Conservation (phyloP, 2,329 filamentous ascomycete genomes). For the Rutstroemia sp. region DNA sequence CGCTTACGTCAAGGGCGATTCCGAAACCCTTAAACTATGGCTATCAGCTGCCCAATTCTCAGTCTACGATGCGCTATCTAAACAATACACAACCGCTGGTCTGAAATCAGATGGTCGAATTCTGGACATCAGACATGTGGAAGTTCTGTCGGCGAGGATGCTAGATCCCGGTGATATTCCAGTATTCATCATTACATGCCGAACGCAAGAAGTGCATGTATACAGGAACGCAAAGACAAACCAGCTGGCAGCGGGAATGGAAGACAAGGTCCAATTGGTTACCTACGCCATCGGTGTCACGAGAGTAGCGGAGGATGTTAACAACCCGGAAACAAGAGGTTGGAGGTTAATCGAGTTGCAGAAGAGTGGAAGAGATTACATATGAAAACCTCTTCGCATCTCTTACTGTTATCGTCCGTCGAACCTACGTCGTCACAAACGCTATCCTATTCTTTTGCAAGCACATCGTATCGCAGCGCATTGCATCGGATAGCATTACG, state of each 20-base stretch:
- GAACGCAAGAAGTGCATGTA: constrained; percentile 96
- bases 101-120: constrained; percentile 94
- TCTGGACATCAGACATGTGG: constrained; percentile 89
- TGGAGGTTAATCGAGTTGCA: constrained; percentile 98
- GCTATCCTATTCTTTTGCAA: not conserved
- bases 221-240: constrained; percentile 88
- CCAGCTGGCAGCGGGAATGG: constrained; percentile 91
- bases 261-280: constrained; percentile 96
- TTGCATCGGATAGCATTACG: not conserved
- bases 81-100: constrained; percentile 90
- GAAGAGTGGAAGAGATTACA: constrained; percentile 92
- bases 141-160: constrained; percentile 74
- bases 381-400: constrained; percentile 37
- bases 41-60: constrained; percentile 93
- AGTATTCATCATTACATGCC: constrained; percentile 93
- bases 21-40: constrained; percentile 87
- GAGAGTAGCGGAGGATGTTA: constrained; percentile 86
- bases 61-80: constrained; percentile 92
- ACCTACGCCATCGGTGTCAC: constrained; percentile 98
- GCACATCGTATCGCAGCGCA: not conserved
- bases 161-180: constrained; percentile 82
- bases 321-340: constrained; percentile 90
- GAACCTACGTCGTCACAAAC: not conserved
- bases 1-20: constrained; percentile 94
- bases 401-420: not conserved